Base-by-base conservation (phyloP, 2,329 filamentous ascomycete genomes). In the Fusarium proliferatum region DNA sequence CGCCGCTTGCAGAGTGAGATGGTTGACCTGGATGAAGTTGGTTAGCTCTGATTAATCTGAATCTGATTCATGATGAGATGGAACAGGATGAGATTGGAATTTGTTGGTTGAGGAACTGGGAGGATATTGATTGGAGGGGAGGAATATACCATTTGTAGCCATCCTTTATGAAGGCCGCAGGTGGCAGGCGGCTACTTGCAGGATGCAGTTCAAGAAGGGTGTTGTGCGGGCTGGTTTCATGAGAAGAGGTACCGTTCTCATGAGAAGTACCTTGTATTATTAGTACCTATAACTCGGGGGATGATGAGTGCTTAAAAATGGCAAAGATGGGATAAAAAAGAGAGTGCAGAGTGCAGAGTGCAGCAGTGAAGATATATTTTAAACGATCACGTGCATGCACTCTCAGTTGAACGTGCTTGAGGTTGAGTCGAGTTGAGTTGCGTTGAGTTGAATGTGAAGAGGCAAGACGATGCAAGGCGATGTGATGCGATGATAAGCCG, bases 121-220 rank as follows among this genome's bases (percentile, higher is more conserved):
- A n/a, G 5, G 10, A 23, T 11, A 28, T 13, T 46, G 52, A 39
- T 60, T 55, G 33, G 39, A 43, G 42, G 51, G 34, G 48, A 26
- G 56, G 10, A 43, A 61, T 64, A 49, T 78, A 80, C 79, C 79
- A 77, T 80, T 80, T 67, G 78, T 73, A 78, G 76, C 77, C 79
- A 80, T 80, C 63, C 77, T 79, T 69, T 67, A 67, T 63, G 52
- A 65, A 61, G 56, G 68, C 76, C 74, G 64, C 56, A 49, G 61
- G 66, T 64, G 73, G 67, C 75, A 67, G 65, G 65, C 64, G 66
- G 66, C 64, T 74, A 71, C 51, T 65, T 73, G 74, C 67, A 78
- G 71, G 61, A 67, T 76, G 64, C 70, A 62, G 69, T 66, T 72
- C 66, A 63, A 65, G 64, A 57, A 69, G 70, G 67, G 70, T 51